Conservation (phyloP, 495 filamentous ascomycete species). For the Aspergillus mulundensis region DNA sequence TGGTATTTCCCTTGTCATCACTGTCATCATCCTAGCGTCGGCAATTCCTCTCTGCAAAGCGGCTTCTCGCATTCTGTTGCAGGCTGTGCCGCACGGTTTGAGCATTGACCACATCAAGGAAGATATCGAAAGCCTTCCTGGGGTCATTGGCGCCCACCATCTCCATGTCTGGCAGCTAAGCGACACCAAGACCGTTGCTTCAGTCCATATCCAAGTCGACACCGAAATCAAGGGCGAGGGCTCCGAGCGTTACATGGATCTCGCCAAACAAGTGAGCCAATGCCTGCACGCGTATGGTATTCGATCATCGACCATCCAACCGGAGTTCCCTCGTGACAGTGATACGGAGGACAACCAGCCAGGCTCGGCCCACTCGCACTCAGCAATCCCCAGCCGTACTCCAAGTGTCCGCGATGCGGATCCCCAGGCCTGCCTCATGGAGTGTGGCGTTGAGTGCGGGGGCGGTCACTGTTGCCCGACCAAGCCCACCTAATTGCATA, state of each 20-base stretch:
- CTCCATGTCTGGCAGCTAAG: conserved; percentile 97
- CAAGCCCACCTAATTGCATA: conserved; percentile 23
- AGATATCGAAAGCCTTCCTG: conserved; percentile 79
- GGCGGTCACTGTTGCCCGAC: conserved; percentile 69
- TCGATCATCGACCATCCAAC: conserved; percentile 96
- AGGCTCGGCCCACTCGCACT: conserved; percentile 22
- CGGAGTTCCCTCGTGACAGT: conserved; percentile 72
- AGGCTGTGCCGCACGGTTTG: conserved; percentile 85
- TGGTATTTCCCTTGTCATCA: conserved; percentile 92
- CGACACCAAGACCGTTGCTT: conserved; percentile 87
- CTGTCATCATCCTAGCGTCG: conserved; percentile 85
- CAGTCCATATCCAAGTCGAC: conserved; percentile 84
- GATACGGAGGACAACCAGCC: conserved; percentile 47
- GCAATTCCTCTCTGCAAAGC: conserved; percentile 91
- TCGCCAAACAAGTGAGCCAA: conserved; percentile 70
- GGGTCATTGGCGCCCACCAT: conserved; percentile 86
- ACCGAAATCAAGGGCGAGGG: conserved; percentile 68
- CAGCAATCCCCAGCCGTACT: conserved; percentile 37
- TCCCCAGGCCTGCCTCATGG: conserved; percentile 67
- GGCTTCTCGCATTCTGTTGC: conserved; percentile 87
- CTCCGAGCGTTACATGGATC: conserved; percentile 80
- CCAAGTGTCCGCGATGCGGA: conserved; percentile 50
- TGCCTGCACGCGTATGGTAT: conserved; percentile 96
- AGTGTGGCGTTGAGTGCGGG: conserved; percentile 80
- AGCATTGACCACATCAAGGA: conserved; percentile 85